Percentiles rank a stretch among this genome's conserved stretches.
Evolutionary conservation across 441 rosid species (phyloP).

Genomic region (Aleurites moluccanus): DNA sequence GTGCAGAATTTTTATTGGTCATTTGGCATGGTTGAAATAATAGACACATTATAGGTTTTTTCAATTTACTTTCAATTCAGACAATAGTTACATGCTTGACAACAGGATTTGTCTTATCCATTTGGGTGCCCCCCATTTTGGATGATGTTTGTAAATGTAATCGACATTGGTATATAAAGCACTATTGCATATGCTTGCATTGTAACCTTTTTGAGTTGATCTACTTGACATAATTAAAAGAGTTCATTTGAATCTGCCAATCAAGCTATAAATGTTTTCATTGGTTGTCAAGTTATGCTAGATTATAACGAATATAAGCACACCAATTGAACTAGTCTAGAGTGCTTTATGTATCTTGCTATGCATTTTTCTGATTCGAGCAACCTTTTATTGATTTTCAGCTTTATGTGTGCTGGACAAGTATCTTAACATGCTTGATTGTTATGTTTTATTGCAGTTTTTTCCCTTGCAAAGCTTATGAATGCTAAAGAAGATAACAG

Average conservation of each 20-base stretch:
- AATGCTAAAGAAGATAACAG: slow-evolving; percentile 80
- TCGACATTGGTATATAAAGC: neutral
- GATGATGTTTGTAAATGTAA: neutral
- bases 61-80: no score
- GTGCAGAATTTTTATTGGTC: neutral
- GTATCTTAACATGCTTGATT: neutral
- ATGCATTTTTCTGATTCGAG: neutral
- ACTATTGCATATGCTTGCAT: neutral
- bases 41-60: neutral
- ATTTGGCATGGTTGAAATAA: neutral
- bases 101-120: neutral
- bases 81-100: neutral
- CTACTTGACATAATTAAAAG: neutral
- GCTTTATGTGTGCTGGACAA: neutral
- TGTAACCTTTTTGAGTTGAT: neutral
- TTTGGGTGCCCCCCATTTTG: neutral
- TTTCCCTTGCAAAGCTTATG: slow-evolving; percentile 90
- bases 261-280: neutral
- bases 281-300: neutral
- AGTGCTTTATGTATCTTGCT: neutral
- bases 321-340: neutral
- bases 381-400: neutral
- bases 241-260: neutral
- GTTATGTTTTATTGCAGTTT: slow-evolving; percentile 48
- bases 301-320: neutral